These are phyloP conservation scores for Fusarium chuoi DNA, from an alignment of 2,329 filamentous ascomycete species.

Conservation along the genomic window DNA sequence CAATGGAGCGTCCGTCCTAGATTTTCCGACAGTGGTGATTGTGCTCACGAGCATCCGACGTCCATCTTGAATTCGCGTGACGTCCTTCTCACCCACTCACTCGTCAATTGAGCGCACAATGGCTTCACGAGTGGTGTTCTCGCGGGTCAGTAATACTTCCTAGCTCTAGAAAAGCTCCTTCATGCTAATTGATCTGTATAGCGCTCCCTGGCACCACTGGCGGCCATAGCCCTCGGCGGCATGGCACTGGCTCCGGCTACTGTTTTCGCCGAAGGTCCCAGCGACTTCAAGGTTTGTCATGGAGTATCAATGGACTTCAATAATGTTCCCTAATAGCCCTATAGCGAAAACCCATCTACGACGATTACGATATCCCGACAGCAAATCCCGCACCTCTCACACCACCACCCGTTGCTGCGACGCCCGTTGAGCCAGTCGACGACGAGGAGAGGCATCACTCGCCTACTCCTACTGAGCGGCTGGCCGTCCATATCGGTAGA, in stretches of 20 bases:
- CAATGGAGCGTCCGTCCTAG: conserved; percentile 43
- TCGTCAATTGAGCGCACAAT: conserved; percentile 64
- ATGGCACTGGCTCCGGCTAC: conserved; percentile 59
- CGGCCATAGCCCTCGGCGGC: conserved; percentile 61
- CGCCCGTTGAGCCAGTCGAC: conserved; percentile 47
- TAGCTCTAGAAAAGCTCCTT: conserved; percentile 16
- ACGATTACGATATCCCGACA: conserved; percentile 66
- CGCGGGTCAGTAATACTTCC: conserved; percentile 57
- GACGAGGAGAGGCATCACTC: conserved; percentile 51
- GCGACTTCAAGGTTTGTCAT: conserved; percentile 46
- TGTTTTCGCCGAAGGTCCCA: conserved; percentile 63
- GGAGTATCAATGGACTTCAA: background rate
- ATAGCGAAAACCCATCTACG: conserved; percentile 81
- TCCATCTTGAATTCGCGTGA: conserved; percentile 43
- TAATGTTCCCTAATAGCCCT: conserved; percentile 10
- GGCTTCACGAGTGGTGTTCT: conserved; percentile 69
- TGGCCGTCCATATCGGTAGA: conserved; percentile 83
- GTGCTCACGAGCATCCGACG: conserved; percentile 35
- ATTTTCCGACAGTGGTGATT: conserved; percentile 44
- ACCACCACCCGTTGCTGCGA: conserved; percentile 43
- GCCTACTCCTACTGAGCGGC: conserved; percentile 88
- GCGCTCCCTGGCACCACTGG: conserved; percentile 65
- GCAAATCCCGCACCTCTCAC: conserved; percentile 47
- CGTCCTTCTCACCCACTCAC: conserved; percentile 38
- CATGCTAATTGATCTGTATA: conserved; percentile 51